Conservation (phyloP, 2,329 filamentous ascomycete genomes). For the Eutypella sp. region DNA sequence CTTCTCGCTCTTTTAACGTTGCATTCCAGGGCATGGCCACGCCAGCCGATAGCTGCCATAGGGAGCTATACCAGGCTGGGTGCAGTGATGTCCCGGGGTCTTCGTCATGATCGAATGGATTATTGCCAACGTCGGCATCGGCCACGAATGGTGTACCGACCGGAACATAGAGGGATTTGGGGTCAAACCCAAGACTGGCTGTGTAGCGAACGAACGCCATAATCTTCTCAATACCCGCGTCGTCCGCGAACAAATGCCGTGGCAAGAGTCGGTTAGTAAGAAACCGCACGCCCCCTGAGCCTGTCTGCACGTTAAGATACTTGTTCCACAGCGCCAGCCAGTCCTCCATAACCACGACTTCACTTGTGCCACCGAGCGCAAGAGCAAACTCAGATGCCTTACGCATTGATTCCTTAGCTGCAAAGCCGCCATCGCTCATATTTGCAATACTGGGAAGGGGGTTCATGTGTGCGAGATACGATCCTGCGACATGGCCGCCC, state of each 20-base stretch:
- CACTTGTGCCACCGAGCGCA: conserved; percentile 12
- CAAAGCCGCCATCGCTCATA: conserved; percentile 8
- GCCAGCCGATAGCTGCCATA: conserved; percentile 12
- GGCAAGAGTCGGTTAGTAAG: conserved; percentile 15
- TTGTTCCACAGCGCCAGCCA: conserved; percentile 18
- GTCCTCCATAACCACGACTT: conserved; percentile 15
- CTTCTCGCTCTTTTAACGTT: conserved; percentile 12
- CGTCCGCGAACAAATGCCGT: conserved; percentile 10
- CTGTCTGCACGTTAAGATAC: conserved; percentile 9
- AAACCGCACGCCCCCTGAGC: conserved; percentile 11
- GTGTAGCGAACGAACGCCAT: conserved; percentile 6
- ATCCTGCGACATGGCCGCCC: conserved; percentile 17
- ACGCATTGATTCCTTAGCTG: conserved; percentile 12
- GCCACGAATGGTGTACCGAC: conserved; percentile 15
- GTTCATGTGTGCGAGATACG: conserved; percentile 19
- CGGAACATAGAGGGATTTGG: conserved; percentile 15
- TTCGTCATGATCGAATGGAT: neutral
- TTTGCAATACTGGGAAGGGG: conserved; percentile 13
- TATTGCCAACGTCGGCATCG: neutral
- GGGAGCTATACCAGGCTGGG: conserved; percentile 16
- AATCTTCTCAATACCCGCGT: conserved; percentile 11
- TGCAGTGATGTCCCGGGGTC: conserved; percentile 11
- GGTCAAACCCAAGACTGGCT: conserved; percentile 8
- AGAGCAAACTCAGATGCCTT: conserved; percentile 12
- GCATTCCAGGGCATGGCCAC: conserved; percentile 12